Evolutionary conservation across 1,139 yeast genomes (phyloP).

Genomic region (Yarrowia galli): DNA sequence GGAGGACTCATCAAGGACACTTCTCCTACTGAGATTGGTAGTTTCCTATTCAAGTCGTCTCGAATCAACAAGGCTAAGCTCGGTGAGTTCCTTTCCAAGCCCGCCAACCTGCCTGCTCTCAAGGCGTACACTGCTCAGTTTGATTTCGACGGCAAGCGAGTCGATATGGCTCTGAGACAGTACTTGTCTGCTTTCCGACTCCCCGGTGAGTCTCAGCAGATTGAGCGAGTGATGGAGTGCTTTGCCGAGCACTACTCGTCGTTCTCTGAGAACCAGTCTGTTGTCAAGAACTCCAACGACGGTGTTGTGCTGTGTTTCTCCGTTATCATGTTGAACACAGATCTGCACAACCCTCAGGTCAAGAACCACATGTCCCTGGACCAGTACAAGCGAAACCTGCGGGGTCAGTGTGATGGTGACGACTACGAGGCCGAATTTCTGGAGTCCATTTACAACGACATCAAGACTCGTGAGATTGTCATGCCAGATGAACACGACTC

Average conservation of each 20-base stretch:
- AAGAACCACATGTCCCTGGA: slow-evolving; percentile 84
- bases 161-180: slow-evolving; percentile 91
- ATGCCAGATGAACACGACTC: slow-evolving; percentile 97
- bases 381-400: slow-evolving; percentile 77
- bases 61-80: slow-evolving; percentile 84
- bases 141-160: slow-evolving; percentile 78
- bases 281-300: slow-evolving; percentile 74
- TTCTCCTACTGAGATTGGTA: slow-evolving; percentile 69
- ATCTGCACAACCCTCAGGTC: slow-evolving; percentile 82
- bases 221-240: slow-evolving; percentile 86
- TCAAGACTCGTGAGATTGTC: slow-evolving; percentile 85
- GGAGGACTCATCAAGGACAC: slow-evolving; percentile 69
- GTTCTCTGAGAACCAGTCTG: slow-evolving; percentile 58
- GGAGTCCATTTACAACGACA: slow-evolving; percentile 78
- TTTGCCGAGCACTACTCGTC: slow-evolving; percentile 80
- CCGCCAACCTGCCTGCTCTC: slow-evolving; percentile 67
- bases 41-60: slow-evolving; percentile 77
- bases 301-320: slow-evolving; percentile 94
- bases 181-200: slow-evolving; percentile 83
- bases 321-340: slow-evolving; percentile 91
- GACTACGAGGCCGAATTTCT: slow-evolving; percentile 80
- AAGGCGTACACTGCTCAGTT: slow-evolving; percentile 70
- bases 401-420: slow-evolving; percentile 73
- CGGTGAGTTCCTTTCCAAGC: slow-evolving; percentile 86
- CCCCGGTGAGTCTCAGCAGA: slow-evolving; percentile 97